These are phyloP conservation scores for Uronychia binucleata DNA, from an alignment of 73 alveolate species.

Conservation along the genomic window DNA sequence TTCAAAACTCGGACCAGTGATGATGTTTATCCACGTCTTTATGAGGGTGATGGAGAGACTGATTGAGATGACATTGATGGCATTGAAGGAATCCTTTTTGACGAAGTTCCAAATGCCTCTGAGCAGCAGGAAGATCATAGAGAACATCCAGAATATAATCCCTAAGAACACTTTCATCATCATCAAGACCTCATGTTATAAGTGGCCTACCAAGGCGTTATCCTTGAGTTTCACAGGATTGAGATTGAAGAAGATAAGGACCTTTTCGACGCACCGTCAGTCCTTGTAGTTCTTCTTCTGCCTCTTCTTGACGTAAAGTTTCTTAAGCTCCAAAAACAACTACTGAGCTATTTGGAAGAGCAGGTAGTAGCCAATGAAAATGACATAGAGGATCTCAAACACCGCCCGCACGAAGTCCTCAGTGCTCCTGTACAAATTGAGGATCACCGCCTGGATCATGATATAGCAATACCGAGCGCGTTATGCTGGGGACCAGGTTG, in stretches of 20 bases:
- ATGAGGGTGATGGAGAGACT: neutral
- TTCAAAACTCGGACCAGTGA: neutral
- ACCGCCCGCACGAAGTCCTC: slow-evolving; percentile 5
- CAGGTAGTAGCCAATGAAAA: slow-evolving; percentile 20
- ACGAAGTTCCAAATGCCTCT: neutral
- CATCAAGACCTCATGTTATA: too few relatives aligned
- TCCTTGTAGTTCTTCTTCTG: too few relatives aligned
- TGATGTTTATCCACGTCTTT: neutral
- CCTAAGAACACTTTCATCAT: neutral
- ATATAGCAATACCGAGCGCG: slow-evolving; percentile 1
- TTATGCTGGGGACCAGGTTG: neutral
- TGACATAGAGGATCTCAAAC: slow-evolving; percentile 27
- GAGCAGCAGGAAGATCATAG: neutral
- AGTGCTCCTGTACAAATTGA: neutral
- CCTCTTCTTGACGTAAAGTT: too few relatives aligned
- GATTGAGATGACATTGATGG: neutral
- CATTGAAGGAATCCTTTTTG: neutral
- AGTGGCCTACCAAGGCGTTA: too few relatives aligned
- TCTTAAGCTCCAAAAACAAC: slow-evolving; percentile 5
- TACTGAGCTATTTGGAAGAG: slow-evolving; percentile 13
- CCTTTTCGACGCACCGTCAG: too few relatives aligned
- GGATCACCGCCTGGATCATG: slow-evolving; percentile 4
- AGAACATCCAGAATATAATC: neutral
- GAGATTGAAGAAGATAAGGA: too few relatives aligned
- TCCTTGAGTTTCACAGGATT: too few relatives aligned